A percentile compares a stretch with the other conserved stretches of the same genome.
Evolutionary conservation across 2,329 filamentous ascomycete species (phyloP).

Genomic region (Cercospora sesami): DNA sequence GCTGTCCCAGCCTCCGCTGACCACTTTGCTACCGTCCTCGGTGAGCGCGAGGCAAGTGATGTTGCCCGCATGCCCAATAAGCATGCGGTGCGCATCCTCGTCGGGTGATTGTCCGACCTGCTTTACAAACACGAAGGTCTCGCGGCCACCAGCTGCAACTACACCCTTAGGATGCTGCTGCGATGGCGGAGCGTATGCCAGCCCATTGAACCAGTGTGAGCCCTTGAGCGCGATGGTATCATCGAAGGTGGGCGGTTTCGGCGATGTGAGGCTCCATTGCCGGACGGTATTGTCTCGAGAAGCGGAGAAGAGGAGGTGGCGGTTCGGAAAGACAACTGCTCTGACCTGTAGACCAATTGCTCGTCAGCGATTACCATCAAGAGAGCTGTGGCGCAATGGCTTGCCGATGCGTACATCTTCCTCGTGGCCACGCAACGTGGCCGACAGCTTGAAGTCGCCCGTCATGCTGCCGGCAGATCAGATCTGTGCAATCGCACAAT

Average conservation of each 20-base stretch:
- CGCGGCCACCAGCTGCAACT: slow-evolving; percentile 83
- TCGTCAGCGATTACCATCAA: slow-evolving; percentile 22
- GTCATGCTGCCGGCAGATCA: slow-evolving; percentile 54
- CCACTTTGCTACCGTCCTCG: slow-evolving; percentile 68
- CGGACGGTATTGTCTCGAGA: slow-evolving; percentile 91
- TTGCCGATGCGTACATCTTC: slow-evolving; percentile 70
- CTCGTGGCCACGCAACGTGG: slow-evolving; percentile 83
- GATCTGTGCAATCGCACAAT: neutral
- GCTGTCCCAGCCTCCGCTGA: slow-evolving; percentile 93
- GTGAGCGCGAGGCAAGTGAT: slow-evolving; percentile 83
- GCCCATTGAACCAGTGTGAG: slow-evolving; percentile 80
- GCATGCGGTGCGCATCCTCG: slow-evolving; percentile 79
- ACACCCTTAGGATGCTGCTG: slow-evolving; percentile 72
- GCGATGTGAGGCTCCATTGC: slow-evolving; percentile 71
- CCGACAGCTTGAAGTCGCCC: slow-evolving; percentile 84
- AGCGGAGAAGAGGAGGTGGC: slow-evolving; percentile 74
- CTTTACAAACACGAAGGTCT: slow-evolving; percentile 89
- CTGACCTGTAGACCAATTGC: slow-evolving; percentile 65
- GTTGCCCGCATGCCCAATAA: slow-evolving; percentile 84
- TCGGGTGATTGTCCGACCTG: slow-evolving; percentile 65
- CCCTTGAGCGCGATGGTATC: slow-evolving; percentile 76
- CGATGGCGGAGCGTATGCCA: slow-evolving; percentile 73
- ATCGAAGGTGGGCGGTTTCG: slow-evolving; percentile 70
- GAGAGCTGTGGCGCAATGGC: neutral
- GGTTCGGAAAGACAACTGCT: slow-evolving; percentile 73